Evolutionary conservation across 1,284 basidiomycete species (phyloP).

Genomic region (Ceratorhiza oryzae-sativae): DNA sequence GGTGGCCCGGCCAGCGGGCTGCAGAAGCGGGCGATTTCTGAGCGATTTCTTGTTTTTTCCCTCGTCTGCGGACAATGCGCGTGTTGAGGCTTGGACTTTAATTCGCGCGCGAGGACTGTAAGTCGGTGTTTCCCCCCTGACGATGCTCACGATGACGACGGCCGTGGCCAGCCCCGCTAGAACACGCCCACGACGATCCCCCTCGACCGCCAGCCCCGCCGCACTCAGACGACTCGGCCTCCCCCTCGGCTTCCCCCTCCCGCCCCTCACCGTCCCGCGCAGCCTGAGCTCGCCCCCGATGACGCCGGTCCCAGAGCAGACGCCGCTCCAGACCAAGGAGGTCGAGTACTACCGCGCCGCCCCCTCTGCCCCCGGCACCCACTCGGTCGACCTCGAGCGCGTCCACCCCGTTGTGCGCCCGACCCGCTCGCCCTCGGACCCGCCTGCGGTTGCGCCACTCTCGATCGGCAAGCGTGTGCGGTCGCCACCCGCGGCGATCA

Average conservation of each 20-base stretch:
- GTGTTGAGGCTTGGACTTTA: not conserved
- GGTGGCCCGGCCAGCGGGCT: not conserved
- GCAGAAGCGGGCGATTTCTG: not conserved
- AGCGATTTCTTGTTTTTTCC: not conserved
- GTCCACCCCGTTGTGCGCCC: conserved; percentile 6
- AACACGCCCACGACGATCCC: not conserved
- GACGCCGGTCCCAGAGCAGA: not conserved
- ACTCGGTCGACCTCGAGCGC: conserved; percentile 22
- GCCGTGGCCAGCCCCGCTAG: conserved; percentile 3
- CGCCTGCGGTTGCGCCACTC: not conserved
- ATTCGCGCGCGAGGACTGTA: not conserved
- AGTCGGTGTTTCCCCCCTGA: not conserved
- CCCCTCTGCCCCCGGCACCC: not conserved
- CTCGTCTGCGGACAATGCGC: not conserved
- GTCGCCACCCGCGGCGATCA: conserved; percentile 1
- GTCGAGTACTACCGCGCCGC: conserved; percentile 37
- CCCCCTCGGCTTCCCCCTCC: conserved; percentile 24
- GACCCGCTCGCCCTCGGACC: conserved; percentile 18
- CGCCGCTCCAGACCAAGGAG: conserved; percentile 13
- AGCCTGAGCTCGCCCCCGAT: conserved; percentile 24
- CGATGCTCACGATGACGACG: conserved; percentile 14
- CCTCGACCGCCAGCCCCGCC: not conserved
- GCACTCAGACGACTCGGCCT: not conserved
- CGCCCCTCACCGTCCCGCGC: conserved; percentile 21
- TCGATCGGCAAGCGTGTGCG: not conserved